Evolutionary conservation across 306 rosid genomes (phyloP).

Genomic region (Citrullus mucosospermus): DNA sequence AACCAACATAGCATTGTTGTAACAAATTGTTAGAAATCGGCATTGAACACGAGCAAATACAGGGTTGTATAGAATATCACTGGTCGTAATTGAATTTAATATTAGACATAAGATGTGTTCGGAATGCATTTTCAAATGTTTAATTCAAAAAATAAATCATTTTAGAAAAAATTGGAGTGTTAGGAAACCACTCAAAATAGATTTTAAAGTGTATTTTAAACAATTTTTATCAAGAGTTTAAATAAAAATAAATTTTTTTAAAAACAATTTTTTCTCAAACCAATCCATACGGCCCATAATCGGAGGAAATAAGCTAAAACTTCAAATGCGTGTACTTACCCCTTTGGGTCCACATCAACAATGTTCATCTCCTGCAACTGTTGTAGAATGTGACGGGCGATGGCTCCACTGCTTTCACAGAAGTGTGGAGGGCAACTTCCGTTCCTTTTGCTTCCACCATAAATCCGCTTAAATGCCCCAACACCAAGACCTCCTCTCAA

Average conservation of each 20-base stretch:
- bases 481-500: constrained; percentile 79
- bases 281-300: neutral
- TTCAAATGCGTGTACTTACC: constrained; percentile 19
- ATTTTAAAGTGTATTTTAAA: too few relatives aligned
- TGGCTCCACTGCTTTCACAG: constrained; percentile 58
- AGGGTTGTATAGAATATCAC: neutral
- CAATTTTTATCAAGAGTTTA: too few relatives aligned
- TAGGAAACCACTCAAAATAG: too few relatives aligned
- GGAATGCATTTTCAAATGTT: too few relatives aligned
- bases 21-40: neutral
- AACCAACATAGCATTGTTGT: neutral
- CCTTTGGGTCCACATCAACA: constrained; percentile 43
- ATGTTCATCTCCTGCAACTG: constrained; percentile 46
- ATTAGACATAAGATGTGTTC: neutral
- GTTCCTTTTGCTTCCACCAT: constrained; percentile 72
- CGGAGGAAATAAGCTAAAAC: neutral
- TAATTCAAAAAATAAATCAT: too few relatives aligned
- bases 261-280: too few relatives aligned
- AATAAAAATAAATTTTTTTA: too few relatives aligned
- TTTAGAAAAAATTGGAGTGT: too few relatives aligned
- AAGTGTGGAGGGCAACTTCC: constrained; percentile 77
- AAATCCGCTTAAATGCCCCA: constrained; percentile 56
- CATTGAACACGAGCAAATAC: neutral
- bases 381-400: constrained; percentile 57
- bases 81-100: neutral